Base-by-base conservation (phyloP, 2,329 filamentous ascomycete genomes). In the Microdochium paspali region DNA sequence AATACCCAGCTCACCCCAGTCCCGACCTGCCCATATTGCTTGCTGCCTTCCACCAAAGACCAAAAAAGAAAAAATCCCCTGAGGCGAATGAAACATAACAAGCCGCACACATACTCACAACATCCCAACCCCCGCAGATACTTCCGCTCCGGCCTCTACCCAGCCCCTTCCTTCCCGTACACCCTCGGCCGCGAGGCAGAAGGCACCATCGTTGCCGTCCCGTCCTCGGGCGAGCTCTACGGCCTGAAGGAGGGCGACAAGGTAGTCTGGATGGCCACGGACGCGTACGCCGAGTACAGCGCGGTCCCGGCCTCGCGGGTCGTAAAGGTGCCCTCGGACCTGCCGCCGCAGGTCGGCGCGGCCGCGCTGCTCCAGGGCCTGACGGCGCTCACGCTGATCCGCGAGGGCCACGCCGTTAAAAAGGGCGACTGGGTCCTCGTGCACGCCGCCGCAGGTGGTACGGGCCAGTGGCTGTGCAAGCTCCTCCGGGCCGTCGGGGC, bases 101-200 rank as follows among this genome's bases (percentile, higher is more conserved):
- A n/a, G n/a, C n/a, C n/a, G n/a, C n/a, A n/a, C n/a, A n/a, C n/a
- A n/a, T n/a, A n/a, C n/a, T n/a, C n/a, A n/a, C n/a, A n/a, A n/a
- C n/a, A n/a, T n/a, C 28, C 28, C 31, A 35, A 6, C 31, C 31
- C 4, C 13, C 13, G 13, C 13, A 81, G 75, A 32, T 95, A 95
- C 69, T 94, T 90, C 77, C 88, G 90, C 62, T 81, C 77, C 12
- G 90, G 90, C 10, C 78, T 95, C 45, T 95, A 95, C 72, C 70
- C 74, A 10, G 70, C 82, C 1, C 75, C 85, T 1, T 62, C 69
- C 2, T 80, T 86, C 56, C 90, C 90, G 4, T 77, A 86, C 57
- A 82, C 84, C 45, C 82, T 91, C 20, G 90, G 90, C 51, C 84
- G 85, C 57, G 90, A 96, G 70, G 87, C 76, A 50, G 77, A 80